Evolutionary conservation across 805 yeast species (phyloP).

Genomic region (Candida germanica): DNA sequence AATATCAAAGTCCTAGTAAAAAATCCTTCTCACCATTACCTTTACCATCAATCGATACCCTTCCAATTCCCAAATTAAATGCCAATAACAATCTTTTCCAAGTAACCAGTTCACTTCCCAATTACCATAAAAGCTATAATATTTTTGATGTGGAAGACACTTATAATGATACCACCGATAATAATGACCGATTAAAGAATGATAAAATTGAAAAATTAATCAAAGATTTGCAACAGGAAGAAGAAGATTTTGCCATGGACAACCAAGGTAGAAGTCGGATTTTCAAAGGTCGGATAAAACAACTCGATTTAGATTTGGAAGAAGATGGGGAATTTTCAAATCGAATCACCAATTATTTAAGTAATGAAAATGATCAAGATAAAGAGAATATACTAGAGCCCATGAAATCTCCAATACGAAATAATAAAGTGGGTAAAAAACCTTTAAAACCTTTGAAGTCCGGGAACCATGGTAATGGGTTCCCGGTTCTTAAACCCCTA

Average conservation of each 20-base stretch:
- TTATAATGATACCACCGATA: not conserved
- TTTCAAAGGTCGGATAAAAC: constrained; percentile 32
- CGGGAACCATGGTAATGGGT: not conserved
- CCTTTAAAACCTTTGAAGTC: constrained; percentile 5
- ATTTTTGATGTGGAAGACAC: constrained; percentile 7
- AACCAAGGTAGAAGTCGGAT: constrained; percentile 34
- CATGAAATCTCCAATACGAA: constrained; percentile 9
- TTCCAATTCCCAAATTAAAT: not conserved
- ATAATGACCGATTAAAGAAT: constrained; percentile 22
- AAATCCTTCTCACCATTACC: constrained; percentile 2
- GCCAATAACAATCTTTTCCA: constrained; percentile 13
- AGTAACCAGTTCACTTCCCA: constrained; percentile 7
- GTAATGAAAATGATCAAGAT: constrained; percentile 11
- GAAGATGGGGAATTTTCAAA: constrained; percentile 28
- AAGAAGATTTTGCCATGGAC: constrained; percentile 27
- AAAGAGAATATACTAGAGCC: constrained; percentile 32
- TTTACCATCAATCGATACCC: not conserved
- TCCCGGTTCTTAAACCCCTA: constrained; percentile 8
- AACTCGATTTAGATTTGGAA: constrained; percentile 15
- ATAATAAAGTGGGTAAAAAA: constrained; percentile 6
- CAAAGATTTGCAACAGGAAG: constrained; percentile 26
- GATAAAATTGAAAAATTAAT: constrained; percentile 38
- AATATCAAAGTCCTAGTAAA: constrained; percentile 5
- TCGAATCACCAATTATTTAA: constrained; percentile 24
- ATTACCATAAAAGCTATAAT: constrained; percentile 5